These are phyloP conservation scores for Raffaelea albimanens DNA, from an alignment of 2,329 filamentous ascomycete genomes.

Conservation along the genomic window DNA sequence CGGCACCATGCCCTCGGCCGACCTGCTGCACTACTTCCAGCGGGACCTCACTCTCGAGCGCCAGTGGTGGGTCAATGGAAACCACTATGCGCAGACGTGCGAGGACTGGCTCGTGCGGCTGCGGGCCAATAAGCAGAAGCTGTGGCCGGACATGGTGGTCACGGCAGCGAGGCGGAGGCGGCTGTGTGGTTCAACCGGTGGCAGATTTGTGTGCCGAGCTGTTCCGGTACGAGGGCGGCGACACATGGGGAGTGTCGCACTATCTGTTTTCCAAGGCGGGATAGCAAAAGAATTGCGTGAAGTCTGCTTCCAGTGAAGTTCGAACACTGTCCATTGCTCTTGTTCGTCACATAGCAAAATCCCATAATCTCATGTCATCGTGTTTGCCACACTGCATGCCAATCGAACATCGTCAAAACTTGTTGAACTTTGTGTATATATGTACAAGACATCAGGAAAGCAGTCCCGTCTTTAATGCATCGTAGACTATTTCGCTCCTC, in stretches of 20 bases:
- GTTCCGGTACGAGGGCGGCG: constrained; percentile 55
- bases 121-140: constrained; percentile 45
- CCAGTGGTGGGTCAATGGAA: constrained; percentile 65
- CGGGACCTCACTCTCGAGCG: constrained; percentile 46
- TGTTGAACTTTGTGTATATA: not conserved
- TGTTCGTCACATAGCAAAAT: too few relatives aligned
- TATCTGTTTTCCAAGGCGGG: constrained; percentile 56
- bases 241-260: constrained; percentile 60
- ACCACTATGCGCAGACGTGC: constrained; percentile 60
- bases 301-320: too few relatives aligned
- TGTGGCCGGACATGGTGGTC: constrained; percentile 55
- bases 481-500: not conserved
- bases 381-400: too few relatives aligned
- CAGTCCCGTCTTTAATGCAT: not conserved
- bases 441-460: not conserved
- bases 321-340: too few relatives aligned
- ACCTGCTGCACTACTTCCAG: constrained; percentile 60
- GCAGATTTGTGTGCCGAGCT: constrained; percentile 63
- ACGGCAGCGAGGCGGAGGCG: constrained; percentile 49
- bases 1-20: constrained; percentile 61
- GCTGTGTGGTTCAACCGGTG: constrained; percentile 59
- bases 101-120: constrained; percentile 59
- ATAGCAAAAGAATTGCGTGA: too few relatives aligned
- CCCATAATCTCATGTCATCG: too few relatives aligned
- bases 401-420: too few relatives aligned